phyloP scores from a whole-genome alignment of 1,284 basidiomycete species.

The Irpex sp. region DNA sequence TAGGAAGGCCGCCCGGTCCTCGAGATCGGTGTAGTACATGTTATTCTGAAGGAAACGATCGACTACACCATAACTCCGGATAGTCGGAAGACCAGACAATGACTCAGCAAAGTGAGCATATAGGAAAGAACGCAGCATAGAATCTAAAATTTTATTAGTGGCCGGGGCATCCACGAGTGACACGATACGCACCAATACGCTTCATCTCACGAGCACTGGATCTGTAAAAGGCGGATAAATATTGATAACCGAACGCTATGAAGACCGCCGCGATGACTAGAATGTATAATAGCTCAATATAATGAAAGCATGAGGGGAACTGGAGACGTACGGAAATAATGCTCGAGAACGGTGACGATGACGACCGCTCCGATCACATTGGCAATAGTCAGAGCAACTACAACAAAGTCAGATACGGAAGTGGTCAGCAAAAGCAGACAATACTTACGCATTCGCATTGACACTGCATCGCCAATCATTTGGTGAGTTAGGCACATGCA shows the following conservation, averaged over 20 bases:
- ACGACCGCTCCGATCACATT: constrained; percentile 55
- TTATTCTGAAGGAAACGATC: constrained; percentile 63
- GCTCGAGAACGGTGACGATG: constrained; percentile 64
- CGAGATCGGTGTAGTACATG: constrained; percentile 68
- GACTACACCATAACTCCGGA: constrained; percentile 66
- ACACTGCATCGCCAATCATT: constrained; percentile 33
- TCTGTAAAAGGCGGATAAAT: constrained; percentile 59
- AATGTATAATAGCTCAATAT: background rate
- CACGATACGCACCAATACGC: constrained; percentile 42
- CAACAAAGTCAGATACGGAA: background rate
- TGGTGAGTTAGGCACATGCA: background rate
- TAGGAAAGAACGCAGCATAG: constrained; percentile 62
- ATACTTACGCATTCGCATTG: constrained; percentile 55
- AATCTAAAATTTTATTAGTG: constrained; percentile 32
- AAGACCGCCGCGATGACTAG: constrained; percentile 47
- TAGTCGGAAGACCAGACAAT: constrained; percentile 69
- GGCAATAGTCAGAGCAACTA: constrained; percentile 46
- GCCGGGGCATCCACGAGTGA: constrained; percentile 17
- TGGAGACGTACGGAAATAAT: constrained; percentile 54
- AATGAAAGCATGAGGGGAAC: background rate
- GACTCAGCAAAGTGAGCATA: constrained; percentile 84
- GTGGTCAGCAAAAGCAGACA: background rate
- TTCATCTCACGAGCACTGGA: constrained; percentile 69
- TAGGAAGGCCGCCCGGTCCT: constrained; percentile 59
- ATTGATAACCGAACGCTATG: constrained; percentile 46